Base-by-base conservation (phyloP, 2,329 filamentous ascomycete species). In the Talaromyces atroroseus region DNA sequence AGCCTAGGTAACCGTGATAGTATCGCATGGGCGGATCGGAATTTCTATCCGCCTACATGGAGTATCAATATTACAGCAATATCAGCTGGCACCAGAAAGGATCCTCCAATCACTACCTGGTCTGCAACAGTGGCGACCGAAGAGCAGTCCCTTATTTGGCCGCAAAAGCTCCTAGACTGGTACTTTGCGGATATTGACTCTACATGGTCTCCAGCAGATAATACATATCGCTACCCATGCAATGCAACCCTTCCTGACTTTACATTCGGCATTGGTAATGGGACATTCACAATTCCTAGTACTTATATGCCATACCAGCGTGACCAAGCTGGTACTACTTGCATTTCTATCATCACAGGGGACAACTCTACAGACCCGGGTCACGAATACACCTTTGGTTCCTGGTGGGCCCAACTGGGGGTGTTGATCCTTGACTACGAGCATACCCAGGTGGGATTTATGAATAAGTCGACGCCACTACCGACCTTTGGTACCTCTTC, bases 41-140 rank as follows among this genome's bases (percentile, higher is more conserved):
- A 50, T 24, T 5, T 23, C 23, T 16, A 50, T 50, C 29, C 21
- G 10, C n/a, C 34, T n/a, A 50, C 29, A 36, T 50, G 48, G 48
- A 50, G 48, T 38, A 38, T 50, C n/a, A 50, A 50, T 50, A 40
- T 50, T 34, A 38, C 48, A 34, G 48, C 48, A 50, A 40, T 50
- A 36, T 50, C 29, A 11, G 48, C 48, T 20, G 34, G 48, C 11
- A 23, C 18, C 12, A 29, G 14, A 32, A 21, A 14, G 29, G 36
- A n/a, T 14, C 48, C 48, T 36, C 48, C 48, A 23, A 38, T 38
- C 18, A 12, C 16, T 6, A 36, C 48, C 14, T 50, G 48, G 48
- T 50, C 48, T 23, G 48, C 48, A 36, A 40, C 48, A n/a, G 29
- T 50, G 23, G 36, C 48, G 11, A 50, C 48, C 5, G 24, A 36